Percentiles rank a stretch among this genome's conserved stretches.
phyloP scores from a whole-genome alignment of 495 filamentous ascomycete species.

The Astrothelium macrocarpum region DNA sequence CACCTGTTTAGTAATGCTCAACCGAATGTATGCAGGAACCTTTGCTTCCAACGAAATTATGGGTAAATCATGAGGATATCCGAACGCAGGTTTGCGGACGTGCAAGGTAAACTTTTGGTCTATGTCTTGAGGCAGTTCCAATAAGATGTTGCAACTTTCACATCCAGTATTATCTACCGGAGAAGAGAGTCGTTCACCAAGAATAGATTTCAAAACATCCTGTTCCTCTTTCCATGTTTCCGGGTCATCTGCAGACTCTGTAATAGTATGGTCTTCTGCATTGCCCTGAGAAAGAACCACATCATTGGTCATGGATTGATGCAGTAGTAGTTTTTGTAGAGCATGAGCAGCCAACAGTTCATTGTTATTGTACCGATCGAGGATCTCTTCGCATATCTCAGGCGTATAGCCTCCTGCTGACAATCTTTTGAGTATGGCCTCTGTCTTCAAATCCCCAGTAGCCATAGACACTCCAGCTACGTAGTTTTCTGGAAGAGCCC shows the following conservation, averaged over 20 bases:
- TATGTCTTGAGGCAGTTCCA: slow-evolving; percentile 33
- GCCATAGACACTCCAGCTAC: slow-evolving; percentile 77
- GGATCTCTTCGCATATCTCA: slow-evolving; percentile 67
- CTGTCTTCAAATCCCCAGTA: slow-evolving; percentile 64
- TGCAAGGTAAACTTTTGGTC: slow-evolving; percentile 36
- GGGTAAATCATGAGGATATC: slow-evolving; percentile 69
- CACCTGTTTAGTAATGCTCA: slow-evolving; percentile 75
- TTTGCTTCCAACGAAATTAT: slow-evolving; percentile 56
- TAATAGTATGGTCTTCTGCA: background rate
- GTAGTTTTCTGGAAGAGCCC: slow-evolving; percentile 86
- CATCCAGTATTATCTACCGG: slow-evolving; percentile 34
- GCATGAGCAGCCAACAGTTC: slow-evolving; percentile 71
- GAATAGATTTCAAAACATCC: slow-evolving; percentile 70
- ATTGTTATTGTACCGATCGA: slow-evolving; percentile 57
- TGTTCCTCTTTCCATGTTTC: slow-evolving; percentile 79
- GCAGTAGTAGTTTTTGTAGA: slow-evolving; percentile 59
- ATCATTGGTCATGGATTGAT: slow-evolving; percentile 1
- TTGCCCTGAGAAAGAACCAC: background rate
- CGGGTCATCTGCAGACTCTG: slow-evolving; percentile 21
- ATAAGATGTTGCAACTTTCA: slow-evolving; percentile 54
- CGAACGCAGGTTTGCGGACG: slow-evolving; percentile 43
- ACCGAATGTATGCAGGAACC: slow-evolving; percentile 84
- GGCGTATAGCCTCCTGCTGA: slow-evolving; percentile 70
- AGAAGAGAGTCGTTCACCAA: slow-evolving; percentile 49
- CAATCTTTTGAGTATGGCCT: slow-evolving; percentile 73